These are phyloP conservation scores for Crithidia brevicula DNA, from an alignment of 208 protist species.

Conservation along the genomic window DNA sequence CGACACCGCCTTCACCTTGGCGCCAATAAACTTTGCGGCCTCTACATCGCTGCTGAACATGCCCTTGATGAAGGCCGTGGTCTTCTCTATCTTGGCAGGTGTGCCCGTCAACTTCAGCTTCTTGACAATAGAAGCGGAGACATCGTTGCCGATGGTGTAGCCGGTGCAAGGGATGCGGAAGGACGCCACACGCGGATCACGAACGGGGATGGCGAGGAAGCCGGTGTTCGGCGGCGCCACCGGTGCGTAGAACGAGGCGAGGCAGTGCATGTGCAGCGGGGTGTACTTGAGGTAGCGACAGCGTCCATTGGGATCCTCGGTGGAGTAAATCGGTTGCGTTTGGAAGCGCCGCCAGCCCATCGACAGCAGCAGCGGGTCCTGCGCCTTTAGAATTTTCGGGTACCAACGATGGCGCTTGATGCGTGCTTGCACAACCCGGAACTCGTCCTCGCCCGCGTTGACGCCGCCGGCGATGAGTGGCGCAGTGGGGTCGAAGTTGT, in stretches of 20 bases:
- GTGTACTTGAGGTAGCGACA: slow-evolving; percentile 99
- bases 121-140: slow-evolving; percentile 96
- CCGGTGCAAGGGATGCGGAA: slow-evolving; percentile 97
- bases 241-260: slow-evolving; percentile 98
- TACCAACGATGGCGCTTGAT: slow-evolving; percentile 99
- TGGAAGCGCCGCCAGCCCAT: slow-evolving; percentile 99
- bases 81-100: slow-evolving; percentile 97
- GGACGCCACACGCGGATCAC: slow-evolving; percentile 49
- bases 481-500: slow-evolving; percentile 86
- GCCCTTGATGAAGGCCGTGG: slow-evolving; percentile 98
- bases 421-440: slow-evolving; percentile 94
- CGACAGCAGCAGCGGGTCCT: slow-evolving; percentile 98
- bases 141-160: slow-evolving; percentile 97
- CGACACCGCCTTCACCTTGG: slow-evolving; percentile 97
- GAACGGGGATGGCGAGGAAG: slow-evolving; percentile 93
- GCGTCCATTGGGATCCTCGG: slow-evolving; percentile 96
- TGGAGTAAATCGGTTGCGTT: slow-evolving; percentile 94
- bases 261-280: slow-evolving; percentile 99
- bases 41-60: slow-evolving; percentile 96
- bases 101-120: slow-evolving; percentile 99
- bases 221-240: slow-evolving; percentile 96
- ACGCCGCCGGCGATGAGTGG: slow-evolving; percentile 96
- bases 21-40: slow-evolving; percentile 99
- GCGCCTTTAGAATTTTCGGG: slow-evolving; percentile 98
- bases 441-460: slow-evolving; percentile 94